Percentiles rank a stretch among this genome's conserved stretches.
These are phyloP conservation scores for Allomyces macrogynus DNA, from an alignment of 192 early-diverging fungal species.

Conservation along the genomic window DNA sequence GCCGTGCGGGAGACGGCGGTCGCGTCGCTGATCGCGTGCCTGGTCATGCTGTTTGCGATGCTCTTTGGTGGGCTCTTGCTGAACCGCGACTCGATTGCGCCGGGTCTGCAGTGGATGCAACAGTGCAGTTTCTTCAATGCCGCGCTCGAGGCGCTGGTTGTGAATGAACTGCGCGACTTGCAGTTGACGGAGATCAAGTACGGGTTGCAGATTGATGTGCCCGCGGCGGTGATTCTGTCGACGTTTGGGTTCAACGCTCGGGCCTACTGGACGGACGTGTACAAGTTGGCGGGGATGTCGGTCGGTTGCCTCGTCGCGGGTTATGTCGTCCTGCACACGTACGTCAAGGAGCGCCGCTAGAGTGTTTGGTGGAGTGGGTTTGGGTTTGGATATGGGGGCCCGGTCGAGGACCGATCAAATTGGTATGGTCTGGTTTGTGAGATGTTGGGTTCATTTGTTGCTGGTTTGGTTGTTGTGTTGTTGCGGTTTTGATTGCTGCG, in stretches of 20 bases:
- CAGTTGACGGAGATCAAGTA: slow-evolving; percentile 57
- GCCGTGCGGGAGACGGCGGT: slow-evolving; percentile 49
- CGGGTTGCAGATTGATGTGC: slow-evolving; percentile 68
- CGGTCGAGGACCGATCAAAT: too few species aligned
- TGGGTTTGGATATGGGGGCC: too few species aligned
- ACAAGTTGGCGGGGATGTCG: slow-evolving; percentile 34
- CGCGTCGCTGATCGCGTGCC: slow-evolving; percentile 51
- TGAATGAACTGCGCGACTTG: slow-evolving; percentile 70
- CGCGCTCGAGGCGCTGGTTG: slow-evolving; percentile 71
- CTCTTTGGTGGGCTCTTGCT: slow-evolving; percentile 74
- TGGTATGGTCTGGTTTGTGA: too few species aligned
- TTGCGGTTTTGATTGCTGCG: too few species aligned
- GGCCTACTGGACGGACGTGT: slow-evolving; percentile 64
- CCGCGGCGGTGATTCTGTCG: slow-evolving; percentile 60
- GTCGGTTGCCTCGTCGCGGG: slow-evolving; percentile 38
- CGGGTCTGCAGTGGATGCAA: slow-evolving; percentile 40
- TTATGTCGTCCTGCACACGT: slow-evolving; percentile 52
- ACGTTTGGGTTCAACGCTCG: slow-evolving; percentile 73
- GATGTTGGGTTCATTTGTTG: too few species aligned
- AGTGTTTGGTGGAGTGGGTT: slow-evolving; percentile 1
- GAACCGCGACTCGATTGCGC: slow-evolving; percentile 65
- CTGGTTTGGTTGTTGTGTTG: too few species aligned
- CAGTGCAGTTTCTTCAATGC: slow-evolving; percentile 70
- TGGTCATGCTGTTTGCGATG: slow-evolving; percentile 74
- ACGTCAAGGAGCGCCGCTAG: slow-evolving; percentile 67